Percentiles rank a stretch among this genome's conserved stretches.
phyloP scores from a whole-genome alignment of 2,329 filamentous ascomycete species.

The Neospermospora avenae region DNA sequence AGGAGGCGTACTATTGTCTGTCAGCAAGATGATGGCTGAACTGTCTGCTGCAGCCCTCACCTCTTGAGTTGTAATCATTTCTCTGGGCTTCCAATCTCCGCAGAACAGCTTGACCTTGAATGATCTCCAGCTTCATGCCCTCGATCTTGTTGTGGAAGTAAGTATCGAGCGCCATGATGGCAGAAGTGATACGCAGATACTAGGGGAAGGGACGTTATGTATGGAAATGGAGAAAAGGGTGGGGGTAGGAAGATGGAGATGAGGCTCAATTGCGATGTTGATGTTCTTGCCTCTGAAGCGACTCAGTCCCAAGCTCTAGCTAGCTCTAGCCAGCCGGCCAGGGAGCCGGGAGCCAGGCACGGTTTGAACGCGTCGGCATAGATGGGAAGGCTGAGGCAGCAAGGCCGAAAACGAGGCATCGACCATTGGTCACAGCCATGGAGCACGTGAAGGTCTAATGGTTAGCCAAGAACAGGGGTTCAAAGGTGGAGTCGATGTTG shows the following conservation, averaged over 20 bases:
- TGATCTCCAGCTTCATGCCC: slow-evolving; percentile 99
- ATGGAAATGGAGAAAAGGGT: not conserved
- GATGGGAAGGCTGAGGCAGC: slow-evolving; percentile 1
- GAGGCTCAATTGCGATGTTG: slow-evolving; percentile 3
- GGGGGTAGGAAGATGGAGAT: slow-evolving; percentile 7
- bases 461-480: slow-evolving; percentile 3
- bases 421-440: too few relatives aligned
- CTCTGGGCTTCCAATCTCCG: slow-evolving; percentile 94
- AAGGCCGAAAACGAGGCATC: not conserved
- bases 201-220: not conserved
- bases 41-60: slow-evolving; percentile 24
- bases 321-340: too few relatives aligned
- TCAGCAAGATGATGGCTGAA: slow-evolving; percentile 21
- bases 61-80: slow-evolving; percentile 97
- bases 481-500: not conserved
- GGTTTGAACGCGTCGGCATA: slow-evolving; percentile 5
- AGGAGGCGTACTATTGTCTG: slow-evolving; percentile 68
- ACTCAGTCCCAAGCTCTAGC: not conserved
- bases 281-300: slow-evolving; percentile 7
- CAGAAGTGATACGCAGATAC: slow-evolving; percentile 11
- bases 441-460: not conserved
- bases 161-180: slow-evolving; percentile 94
- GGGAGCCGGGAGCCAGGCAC: slow-evolving; percentile 7
- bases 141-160: slow-evolving; percentile 99
- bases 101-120: slow-evolving; percentile 94